Conservation (phyloP, 495 filamentous ascomycete species). For the Lophiostoma macrostomum region DNA sequence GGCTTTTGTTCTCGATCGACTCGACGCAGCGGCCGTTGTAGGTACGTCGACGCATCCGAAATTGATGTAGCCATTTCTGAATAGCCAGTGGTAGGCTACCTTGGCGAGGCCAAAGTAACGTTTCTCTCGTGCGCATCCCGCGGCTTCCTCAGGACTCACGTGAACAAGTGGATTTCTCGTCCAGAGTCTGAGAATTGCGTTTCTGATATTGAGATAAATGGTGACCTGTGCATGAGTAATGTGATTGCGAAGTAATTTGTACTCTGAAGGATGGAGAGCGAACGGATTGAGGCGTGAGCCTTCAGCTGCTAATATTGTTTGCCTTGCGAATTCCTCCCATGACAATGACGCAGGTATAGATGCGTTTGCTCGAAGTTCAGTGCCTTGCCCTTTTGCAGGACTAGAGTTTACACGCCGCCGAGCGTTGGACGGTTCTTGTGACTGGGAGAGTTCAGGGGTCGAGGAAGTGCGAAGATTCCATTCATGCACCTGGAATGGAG, state of each 20-base stretch:
- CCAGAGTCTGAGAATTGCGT: constrained; percentile 91
- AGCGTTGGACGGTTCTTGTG: constrained; percentile 5
- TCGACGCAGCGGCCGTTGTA: constrained; percentile 35
- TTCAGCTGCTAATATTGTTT: constrained; percentile 84
- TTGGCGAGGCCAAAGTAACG: constrained; percentile 89
- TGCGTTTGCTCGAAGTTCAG: constrained; percentile 25
- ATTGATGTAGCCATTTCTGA: constrained; percentile 92
- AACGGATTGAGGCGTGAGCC: constrained; percentile 88
- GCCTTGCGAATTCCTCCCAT: constrained; percentile 73
- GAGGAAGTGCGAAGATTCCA: constrained; percentile 7
- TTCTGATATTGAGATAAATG: constrained; percentile 94
- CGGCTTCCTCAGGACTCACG: constrained; percentile 82
- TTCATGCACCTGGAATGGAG: neutral
- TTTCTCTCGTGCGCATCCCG: constrained; percentile 85
- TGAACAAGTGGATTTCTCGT: constrained; percentile 81
- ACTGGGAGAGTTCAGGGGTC: constrained; percentile 26
- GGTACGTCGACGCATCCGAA: constrained; percentile 82
- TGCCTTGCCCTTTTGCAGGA: constrained; percentile 6
- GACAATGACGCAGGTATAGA: constrained; percentile 77
- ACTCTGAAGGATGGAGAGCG: constrained; percentile 81
- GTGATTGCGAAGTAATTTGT: constrained; percentile 71
- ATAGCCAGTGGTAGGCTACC: constrained; percentile 88
- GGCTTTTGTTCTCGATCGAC: constrained; percentile 44
- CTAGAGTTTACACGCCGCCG: constrained; percentile 1
- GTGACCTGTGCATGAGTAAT: constrained; percentile 88